Conservation (phyloP, 129 eudicot genomes). For the Arctium lappa region DNA sequence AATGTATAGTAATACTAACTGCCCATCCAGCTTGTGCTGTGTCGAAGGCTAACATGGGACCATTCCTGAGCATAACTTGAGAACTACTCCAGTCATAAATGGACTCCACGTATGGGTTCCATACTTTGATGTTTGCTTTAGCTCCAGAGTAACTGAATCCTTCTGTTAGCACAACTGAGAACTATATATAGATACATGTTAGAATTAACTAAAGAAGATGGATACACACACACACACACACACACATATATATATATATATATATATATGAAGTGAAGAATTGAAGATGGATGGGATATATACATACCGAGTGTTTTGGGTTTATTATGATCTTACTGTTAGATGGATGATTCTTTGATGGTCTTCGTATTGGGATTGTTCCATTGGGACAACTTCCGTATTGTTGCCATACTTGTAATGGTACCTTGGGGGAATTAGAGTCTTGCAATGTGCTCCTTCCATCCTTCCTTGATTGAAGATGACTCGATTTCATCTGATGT, state of each 20-base stretch:
- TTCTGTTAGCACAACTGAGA: slow-evolving; percentile 34
- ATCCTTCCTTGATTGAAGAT: slow-evolving; percentile 8
- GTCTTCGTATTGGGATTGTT: slow-evolving; percentile 35
- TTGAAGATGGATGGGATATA: background rate
- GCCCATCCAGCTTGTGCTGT: slow-evolving; percentile 57
- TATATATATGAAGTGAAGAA: background rate
- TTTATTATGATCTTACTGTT: background rate
- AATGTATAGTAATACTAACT: slow-evolving; percentile 26
- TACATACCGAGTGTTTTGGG: slow-evolving; percentile 12
- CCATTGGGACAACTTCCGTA: slow-evolving; percentile 34
- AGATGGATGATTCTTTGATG: slow-evolving; percentile 7
- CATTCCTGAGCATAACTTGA: slow-evolving; percentile 44
- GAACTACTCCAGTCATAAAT: slow-evolving; percentile 49
- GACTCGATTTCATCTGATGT: slow-evolving; percentile 26
- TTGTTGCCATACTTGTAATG: slow-evolving; percentile 23
- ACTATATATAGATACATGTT: slow-evolving; percentile 21
- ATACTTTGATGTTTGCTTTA: slow-evolving; percentile 56
- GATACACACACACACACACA: too few species aligned
- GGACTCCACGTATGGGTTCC: slow-evolving; percentile 43
- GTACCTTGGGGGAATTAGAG: background rate
- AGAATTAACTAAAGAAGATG: background rate
- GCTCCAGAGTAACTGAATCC: slow-evolving; percentile 55
- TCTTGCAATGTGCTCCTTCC: background rate
- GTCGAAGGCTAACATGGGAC: slow-evolving; percentile 27
- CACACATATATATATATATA: too few species aligned